A percentile compares a stretch with the other conserved stretches of the same genome.
phyloP scores from a whole-genome alignment of 2,329 filamentous ascomycete genomes.

The Xylaria sp. region DNA sequence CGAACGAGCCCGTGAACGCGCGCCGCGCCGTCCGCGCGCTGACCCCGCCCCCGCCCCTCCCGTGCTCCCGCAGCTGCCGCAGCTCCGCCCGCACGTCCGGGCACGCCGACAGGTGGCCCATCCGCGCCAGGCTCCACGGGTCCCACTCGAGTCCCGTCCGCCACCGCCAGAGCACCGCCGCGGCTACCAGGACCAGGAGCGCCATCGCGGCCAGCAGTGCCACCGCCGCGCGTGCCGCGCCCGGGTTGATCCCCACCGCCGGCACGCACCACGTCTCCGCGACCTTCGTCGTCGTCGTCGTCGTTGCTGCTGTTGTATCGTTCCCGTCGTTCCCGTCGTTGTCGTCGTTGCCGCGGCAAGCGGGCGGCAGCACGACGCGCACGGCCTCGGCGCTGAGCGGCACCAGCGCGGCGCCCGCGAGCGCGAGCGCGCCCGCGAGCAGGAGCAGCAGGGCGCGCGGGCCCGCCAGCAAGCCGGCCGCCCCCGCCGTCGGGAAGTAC shows the following conservation, averaged over 20 bases:
- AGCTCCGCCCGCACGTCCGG: constrained; percentile 33
- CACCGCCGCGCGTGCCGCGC: constrained; percentile 37
- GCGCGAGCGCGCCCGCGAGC: constrained; percentile 41
- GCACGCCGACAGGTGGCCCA: constrained; percentile 40
- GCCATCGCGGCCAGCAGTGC: constrained; percentile 39
- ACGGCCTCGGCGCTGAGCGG: constrained; percentile 47
- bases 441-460: constrained; percentile 39
- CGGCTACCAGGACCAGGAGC: constrained; percentile 34
- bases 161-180: constrained; percentile 37
- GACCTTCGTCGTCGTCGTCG: too few species aligned
- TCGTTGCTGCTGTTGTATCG: too few species aligned
- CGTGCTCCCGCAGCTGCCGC: constrained; percentile 19
- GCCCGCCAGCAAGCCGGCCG: constrained; percentile 40
- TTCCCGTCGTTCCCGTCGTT: not conserved
- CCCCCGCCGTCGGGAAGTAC: constrained; percentile 45
- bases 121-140: constrained; percentile 45
- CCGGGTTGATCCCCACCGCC: constrained; percentile 39
- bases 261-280: too few species aligned
- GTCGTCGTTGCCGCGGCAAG: constrained; percentile 27
- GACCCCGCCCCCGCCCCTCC: too few species aligned
- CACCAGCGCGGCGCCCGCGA: constrained; percentile 40
- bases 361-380: constrained; percentile 40
- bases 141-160: constrained; percentile 44
- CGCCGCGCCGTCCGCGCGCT: too few species aligned
- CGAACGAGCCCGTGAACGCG: constrained; percentile 32